Evolutionary conservation across 2,329 filamentous ascomycete species (phyloP).

Genomic region (Apiospora malaysiana): DNA sequence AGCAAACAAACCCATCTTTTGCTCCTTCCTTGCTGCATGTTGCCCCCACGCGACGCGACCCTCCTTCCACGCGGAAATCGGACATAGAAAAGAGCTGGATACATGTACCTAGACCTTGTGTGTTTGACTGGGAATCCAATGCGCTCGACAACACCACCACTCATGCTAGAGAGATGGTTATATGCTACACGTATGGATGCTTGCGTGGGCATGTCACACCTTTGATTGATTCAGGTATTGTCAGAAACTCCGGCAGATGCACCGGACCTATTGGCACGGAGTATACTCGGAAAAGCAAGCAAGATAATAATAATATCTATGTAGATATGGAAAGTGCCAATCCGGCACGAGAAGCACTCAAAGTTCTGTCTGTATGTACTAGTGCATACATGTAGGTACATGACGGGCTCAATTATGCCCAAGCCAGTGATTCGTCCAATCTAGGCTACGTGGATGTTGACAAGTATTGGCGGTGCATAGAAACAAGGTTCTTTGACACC

Average conservation of each 20-base stretch:
- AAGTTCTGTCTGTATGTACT: not conserved
- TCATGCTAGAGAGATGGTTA: too few species aligned
- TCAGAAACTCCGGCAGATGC: too few species aligned
- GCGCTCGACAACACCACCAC: too few species aligned
- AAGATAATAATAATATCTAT: not conserved
- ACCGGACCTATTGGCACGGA: too few species aligned
- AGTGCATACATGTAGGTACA: not conserved
- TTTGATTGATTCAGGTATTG: too few species aligned
- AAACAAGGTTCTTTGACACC: conserved; percentile 12
- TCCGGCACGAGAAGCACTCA: not conserved
- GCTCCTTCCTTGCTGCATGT: not conserved
- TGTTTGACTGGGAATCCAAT: not conserved
- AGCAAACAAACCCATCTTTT: not conserved
- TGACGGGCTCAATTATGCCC: not conserved
- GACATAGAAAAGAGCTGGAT: not conserved
- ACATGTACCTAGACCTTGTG: not conserved
- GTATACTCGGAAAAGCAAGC: too few species aligned
- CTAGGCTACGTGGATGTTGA: not conserved
- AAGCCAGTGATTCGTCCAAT: not conserved
- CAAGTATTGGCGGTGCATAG: not conserved
- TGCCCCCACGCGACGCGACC: not conserved
- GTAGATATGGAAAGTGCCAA: not conserved
- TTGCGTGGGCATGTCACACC: too few species aligned
- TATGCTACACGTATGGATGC: too few species aligned
- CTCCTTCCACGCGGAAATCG: not conserved